Percentiles rank a stretch among this genome's conserved stretches.
Evolutionary conservation across 2,329 filamentous ascomycete genomes (phyloP).

Genomic region (Fusarium odoratissimum): DNA sequence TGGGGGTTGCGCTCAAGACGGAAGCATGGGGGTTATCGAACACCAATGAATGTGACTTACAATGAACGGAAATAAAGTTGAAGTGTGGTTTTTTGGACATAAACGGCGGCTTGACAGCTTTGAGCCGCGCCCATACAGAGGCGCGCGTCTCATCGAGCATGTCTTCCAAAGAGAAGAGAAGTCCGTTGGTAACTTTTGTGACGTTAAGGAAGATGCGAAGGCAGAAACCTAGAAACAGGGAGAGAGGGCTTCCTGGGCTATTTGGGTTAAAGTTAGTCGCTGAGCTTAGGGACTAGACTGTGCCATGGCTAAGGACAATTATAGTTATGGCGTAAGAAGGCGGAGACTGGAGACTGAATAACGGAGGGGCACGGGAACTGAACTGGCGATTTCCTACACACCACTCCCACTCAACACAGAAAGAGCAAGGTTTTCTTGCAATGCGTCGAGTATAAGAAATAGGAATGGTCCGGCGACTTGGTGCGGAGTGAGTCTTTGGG

Average conservation of each 20-base stretch:
- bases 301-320: conserved; percentile 25
- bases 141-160: conserved; percentile 52
- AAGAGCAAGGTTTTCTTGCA: conserved; percentile 32
- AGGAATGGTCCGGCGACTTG: conserved; percentile 6
- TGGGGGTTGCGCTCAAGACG: conserved; percentile 25
- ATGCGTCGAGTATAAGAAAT: conserved; percentile 4
- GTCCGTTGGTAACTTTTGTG: conserved; percentile 7
- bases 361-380: conserved; percentile 20
- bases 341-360: conserved; percentile 14
- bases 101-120: conserved; percentile 66
- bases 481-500: conserved; percentile 31
- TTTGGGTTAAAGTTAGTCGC: conserved; percentile 30
- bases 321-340: conserved; percentile 37
- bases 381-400: conserved; percentile 28
- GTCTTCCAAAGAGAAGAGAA: conserved; percentile 24
- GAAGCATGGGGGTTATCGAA: neutral
- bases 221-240: conserved; percentile 19
- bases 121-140: conserved; percentile 56
- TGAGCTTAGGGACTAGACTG: conserved; percentile 26
- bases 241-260: conserved; percentile 24
- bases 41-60: conserved; percentile 59
- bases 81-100: conserved; percentile 73
- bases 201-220: conserved; percentile 25
- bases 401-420: conserved; percentile 4
- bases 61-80: conserved; percentile 86